Conservation (phyloP, 1,139 yeast species). For the Debaryomycetaceae sp. region DNA sequence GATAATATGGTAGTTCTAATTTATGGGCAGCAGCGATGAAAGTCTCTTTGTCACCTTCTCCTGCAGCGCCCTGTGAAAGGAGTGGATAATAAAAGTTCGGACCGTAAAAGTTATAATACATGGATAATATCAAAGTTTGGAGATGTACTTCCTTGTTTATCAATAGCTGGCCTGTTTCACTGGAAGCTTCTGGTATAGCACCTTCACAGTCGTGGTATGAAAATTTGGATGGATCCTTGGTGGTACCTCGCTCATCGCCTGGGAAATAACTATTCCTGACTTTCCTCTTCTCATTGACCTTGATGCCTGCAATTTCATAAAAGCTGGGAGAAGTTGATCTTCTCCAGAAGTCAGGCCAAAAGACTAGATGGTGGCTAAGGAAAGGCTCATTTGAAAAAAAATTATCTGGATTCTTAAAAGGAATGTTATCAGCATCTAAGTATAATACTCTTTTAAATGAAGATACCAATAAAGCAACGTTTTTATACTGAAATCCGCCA, state of each 20-base stretch:
- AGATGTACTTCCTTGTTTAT: constrained; percentile 51
- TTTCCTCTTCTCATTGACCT: constrained; percentile 15
- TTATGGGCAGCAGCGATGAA: constrained; percentile 59
- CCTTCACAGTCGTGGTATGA: constrained; percentile 52
- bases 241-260: constrained; percentile 25
- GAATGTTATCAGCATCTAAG: constrained; percentile 37
- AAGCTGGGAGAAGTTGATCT: constrained; percentile 34
- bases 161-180: constrained; percentile 59
- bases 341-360: constrained; percentile 44
- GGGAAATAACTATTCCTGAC: constrained; percentile 25
- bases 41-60: constrained; percentile 65
- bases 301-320: constrained; percentile 29
- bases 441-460: constrained; percentile 33
- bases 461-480: constrained; percentile 31
- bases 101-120: constrained; percentile 56
- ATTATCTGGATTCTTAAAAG: constrained; percentile 30
- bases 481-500: constrained; percentile 31
- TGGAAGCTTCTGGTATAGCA: constrained; percentile 56
- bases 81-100: constrained; percentile 52
- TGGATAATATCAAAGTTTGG: constrained; percentile 46
- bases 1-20: constrained; percentile 49
- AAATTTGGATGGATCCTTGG: constrained; percentile 9
- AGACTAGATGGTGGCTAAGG: constrained; percentile 21
- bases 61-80: constrained; percentile 57
- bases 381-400: constrained; percentile 32